Evolutionary conservation across 306 rosid species (phyloP).

Genomic region (Amphicarpaea edgeworthii): DNA sequence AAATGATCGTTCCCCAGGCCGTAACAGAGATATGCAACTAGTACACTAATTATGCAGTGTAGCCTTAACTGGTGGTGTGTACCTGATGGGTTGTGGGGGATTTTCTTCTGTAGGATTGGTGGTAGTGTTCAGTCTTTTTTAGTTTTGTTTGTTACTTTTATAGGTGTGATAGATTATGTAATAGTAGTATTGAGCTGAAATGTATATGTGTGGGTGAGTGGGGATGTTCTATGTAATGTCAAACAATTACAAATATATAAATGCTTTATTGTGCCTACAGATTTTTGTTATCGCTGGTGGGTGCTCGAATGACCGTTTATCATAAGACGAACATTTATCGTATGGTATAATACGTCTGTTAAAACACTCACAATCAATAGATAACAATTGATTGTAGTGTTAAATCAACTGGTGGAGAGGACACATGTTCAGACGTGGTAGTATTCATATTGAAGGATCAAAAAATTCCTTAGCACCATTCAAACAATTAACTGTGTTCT

Average conservation of each 20-base stretch:
- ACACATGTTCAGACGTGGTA: no score
- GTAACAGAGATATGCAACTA: slow-evolving; percentile 43
- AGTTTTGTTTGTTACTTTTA: slow-evolving; percentile 45
- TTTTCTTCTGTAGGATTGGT: slow-evolving; percentile 36
- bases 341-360: no score
- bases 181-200: slow-evolving; percentile 18
- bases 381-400: no score
- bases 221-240: slow-evolving; percentile 43
- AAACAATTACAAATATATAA: slow-evolving; percentile 39
- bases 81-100: slow-evolving; percentile 40
- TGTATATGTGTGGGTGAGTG: slow-evolving; percentile 55
- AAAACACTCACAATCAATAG: no score
- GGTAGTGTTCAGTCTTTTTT: slow-evolving; percentile 31
- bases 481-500: no score
- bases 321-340: no score
- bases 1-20: slow-evolving; percentile 40
- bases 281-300: background rate
- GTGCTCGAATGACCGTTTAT: no score
- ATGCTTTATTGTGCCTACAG: slow-evolving; percentile 18
- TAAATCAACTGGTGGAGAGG: no score
- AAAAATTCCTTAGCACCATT: no score
- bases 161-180: no score
- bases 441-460: no score
- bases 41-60: slow-evolving; percentile 41
- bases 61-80: slow-evolving; percentile 39